Percentiles rank a stretch among this genome's conserved stretches.
Conservation (phyloP, 106 monocot species). For the Dioscorea alata region DNA sequence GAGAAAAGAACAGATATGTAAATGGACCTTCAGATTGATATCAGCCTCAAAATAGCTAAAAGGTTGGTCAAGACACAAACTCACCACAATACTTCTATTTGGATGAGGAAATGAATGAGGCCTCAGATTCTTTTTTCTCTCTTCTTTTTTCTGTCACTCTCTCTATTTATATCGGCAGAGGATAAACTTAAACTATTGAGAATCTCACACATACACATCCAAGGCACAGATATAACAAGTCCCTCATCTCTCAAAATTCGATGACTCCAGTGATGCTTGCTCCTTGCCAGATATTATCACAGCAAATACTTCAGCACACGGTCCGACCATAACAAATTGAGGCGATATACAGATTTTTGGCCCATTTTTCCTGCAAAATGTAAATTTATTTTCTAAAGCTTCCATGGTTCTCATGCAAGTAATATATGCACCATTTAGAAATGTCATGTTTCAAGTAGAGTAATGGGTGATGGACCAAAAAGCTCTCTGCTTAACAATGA, state of each 20-base stretch:
- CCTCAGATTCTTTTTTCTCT: not conserved
- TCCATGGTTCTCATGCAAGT: not conserved
- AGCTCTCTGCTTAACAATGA: not conserved
- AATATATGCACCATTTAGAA: too few species aligned
- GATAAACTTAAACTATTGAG: not conserved
- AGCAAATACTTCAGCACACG: conserved; percentile 36
- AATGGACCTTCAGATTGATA: not conserved
- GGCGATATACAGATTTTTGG: conserved; percentile 67
- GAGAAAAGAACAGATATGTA: not conserved
- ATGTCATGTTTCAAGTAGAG: too few species aligned
- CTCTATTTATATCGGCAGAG: not conserved
- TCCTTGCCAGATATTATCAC: not conserved
- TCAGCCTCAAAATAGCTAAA: not conserved
- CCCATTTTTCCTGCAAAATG: conserved; percentile 65
- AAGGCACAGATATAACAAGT: not conserved
- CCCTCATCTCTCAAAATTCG: conserved; percentile 11
- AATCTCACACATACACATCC: not conserved
- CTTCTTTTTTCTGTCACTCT: not conserved
- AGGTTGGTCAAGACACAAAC: not conserved
- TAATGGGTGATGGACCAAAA: too few species aligned
- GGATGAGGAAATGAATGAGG: not conserved
- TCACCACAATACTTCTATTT: conserved; percentile 6
- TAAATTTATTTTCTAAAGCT: not conserved
- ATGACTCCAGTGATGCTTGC: not conserved
- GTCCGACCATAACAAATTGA: conserved; percentile 73